These are phyloP conservation scores for Trypethelium eluteriae DNA, from an alignment of 495 filamentous ascomycete genomes.

Conservation along the genomic window DNA sequence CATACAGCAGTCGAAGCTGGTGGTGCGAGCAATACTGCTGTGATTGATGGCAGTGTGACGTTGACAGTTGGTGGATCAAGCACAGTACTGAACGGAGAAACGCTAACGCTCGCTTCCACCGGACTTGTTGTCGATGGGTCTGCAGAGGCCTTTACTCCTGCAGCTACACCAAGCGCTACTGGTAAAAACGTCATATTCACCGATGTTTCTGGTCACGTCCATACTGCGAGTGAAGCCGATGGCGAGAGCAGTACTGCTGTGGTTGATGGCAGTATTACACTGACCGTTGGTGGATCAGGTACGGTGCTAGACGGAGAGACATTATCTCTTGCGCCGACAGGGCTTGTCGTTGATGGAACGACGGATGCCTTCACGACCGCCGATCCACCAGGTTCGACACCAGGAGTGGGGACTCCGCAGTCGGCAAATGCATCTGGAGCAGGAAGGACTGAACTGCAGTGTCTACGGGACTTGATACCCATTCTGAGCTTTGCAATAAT, in stretches of 20 bases:
- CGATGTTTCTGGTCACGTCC: neutral
- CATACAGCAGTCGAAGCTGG: neutral
- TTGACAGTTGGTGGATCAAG: neutral
- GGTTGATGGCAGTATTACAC: neutral
- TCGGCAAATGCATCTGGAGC: neutral
- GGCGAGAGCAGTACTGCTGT: neutral
- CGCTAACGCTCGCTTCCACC: neutral
- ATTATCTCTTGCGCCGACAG: neutral
- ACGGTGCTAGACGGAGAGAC: neutral
- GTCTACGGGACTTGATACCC: neutral
- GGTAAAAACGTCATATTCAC: neutral
- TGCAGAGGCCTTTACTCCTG: neutral
- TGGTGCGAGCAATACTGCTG: neutral
- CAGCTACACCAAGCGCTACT: neutral
- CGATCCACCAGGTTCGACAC: neutral
- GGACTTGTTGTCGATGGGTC: conserved; percentile 1
- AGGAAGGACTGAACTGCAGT: neutral
- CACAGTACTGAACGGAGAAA: neutral
- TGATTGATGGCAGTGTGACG: conserved; percentile 3
- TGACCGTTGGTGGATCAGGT: neutral
- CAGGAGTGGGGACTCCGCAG: too few species aligned
- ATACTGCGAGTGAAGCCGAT: neutral
- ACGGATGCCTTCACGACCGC: neutral
- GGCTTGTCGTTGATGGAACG: neutral
- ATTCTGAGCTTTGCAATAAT: neutral